Conservation (phyloP, 2,329 filamentous ascomycete species). For the Cordyceps cicadae region DNA sequence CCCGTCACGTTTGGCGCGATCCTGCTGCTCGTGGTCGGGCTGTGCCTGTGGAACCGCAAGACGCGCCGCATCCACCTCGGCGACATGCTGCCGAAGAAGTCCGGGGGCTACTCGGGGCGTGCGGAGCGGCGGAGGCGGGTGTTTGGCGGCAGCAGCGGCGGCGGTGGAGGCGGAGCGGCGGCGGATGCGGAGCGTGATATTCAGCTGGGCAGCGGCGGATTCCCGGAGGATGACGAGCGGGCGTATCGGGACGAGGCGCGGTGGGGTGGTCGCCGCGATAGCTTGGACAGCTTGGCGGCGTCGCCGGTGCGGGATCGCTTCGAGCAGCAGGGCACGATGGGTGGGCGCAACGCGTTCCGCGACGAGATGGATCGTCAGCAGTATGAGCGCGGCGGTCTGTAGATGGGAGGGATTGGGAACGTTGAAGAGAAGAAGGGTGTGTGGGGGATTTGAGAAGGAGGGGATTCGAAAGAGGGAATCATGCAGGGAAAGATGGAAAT, state of each 20-base stretch:
- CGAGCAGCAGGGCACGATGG: constrained; percentile 28
- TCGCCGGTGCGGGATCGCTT: constrained; percentile 37
- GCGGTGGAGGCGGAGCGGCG: constrained; percentile 17
- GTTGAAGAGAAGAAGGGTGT: neutral
- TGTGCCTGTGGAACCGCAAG: constrained; percentile 48
- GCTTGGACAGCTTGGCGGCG: constrained; percentile 39
- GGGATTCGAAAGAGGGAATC: neutral
- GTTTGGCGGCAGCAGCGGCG: constrained; percentile 23
- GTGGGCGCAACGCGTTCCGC: constrained; percentile 36
- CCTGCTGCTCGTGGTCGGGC: constrained; percentile 40
- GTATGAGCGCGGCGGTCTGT: constrained; percentile 23
- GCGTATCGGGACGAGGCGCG: constrained; percentile 26
- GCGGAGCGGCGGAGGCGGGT: constrained; percentile 29
- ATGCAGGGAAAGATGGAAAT: neutral
- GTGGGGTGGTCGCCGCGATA: constrained; percentile 27
- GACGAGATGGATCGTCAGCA: constrained; percentile 43
- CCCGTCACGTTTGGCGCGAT: constrained; percentile 42
- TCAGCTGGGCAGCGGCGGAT: constrained; percentile 28
- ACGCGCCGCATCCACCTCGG: constrained; percentile 42
- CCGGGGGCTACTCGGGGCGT: constrained; percentile 34
- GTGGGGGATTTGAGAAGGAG: no score
- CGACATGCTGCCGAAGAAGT: constrained; percentile 40
- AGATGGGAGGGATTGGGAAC: no score
- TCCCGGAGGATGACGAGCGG: constrained; percentile 21
- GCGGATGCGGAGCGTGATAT: constrained; percentile 30